phyloP scores from a whole-genome alignment of 1,139 yeast genomes.

The Candida neerlandica region DNA sequence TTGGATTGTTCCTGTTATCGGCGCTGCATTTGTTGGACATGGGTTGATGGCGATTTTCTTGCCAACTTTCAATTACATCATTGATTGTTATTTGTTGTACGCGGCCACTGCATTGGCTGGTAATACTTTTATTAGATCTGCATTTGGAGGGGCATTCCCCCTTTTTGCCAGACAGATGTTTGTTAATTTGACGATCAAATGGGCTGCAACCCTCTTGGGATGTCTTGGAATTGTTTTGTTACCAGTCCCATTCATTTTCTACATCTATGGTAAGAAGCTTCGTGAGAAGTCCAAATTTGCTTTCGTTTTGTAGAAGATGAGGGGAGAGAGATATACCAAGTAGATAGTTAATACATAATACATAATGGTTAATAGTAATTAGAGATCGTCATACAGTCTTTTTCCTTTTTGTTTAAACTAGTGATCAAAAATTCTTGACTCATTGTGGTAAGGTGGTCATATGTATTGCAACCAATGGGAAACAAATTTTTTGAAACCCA shows the following conservation, averaged over 20 bases:
- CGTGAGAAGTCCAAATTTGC: conserved; percentile 71
- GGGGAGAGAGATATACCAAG: no score
- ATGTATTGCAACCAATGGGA: no score
- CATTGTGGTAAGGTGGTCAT: no score
- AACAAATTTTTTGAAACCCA: no score
- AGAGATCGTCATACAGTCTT: no score
- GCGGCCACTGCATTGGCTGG: conserved; percentile 94
- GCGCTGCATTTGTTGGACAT: conserved; percentile 71
- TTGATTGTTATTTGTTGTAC: conserved; percentile 74
- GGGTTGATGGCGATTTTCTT: conserved; percentile 78
- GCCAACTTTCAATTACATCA: conserved; percentile 76
- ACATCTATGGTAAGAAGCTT: conserved; percentile 60
- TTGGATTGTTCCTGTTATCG: conserved; percentile 85
- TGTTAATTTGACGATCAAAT: conserved; percentile 68
- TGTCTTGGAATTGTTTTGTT: conserved; percentile 60
- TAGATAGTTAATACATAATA: no score
- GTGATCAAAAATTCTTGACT: no score
- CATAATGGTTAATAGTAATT: no score
- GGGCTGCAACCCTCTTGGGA: conserved; percentile 84
- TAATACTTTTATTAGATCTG: conserved; percentile 73
- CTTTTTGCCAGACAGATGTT: conserved; percentile 69
- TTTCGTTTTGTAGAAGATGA: conserved; percentile 28
- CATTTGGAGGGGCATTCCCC: conserved; percentile 55
- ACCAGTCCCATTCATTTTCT: conserved; percentile 76
- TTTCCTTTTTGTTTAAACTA: no score